These are phyloP conservation scores for Serendipita sp. DNA, from an alignment of 1,284 basidiomycete species.

Conservation along the genomic window DNA sequence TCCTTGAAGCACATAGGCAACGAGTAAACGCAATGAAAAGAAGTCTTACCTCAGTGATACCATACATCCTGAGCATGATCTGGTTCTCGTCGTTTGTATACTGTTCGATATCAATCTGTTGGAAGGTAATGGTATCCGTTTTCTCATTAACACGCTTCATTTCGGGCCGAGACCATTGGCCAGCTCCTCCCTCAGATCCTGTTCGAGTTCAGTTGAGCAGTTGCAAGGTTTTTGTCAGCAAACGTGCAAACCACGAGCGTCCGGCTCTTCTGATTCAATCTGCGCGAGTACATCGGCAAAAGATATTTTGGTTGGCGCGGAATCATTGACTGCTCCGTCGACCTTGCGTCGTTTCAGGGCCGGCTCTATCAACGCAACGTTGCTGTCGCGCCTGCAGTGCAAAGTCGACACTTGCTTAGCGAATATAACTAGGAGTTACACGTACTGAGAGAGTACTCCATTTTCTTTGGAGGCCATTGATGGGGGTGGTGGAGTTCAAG, in stretches of 20 bases:
- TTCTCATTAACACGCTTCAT: constrained; percentile 42
- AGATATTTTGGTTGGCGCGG: constrained; percentile 27
- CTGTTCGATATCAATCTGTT: constrained; percentile 87
- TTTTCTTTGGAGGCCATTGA: neutral
- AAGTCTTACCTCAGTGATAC: constrained; percentile 61
- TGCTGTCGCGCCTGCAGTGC: neutral
- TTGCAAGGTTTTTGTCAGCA: neutral
- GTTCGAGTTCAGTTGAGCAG: constrained; percentile 7
- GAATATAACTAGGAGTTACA: neutral
- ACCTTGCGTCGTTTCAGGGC: neutral
- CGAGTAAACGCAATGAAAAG: neutral
- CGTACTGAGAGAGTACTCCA: neutral
- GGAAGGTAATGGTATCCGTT: constrained; percentile 63
- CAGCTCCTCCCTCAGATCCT: constrained; percentile 61
- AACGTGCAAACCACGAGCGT: constrained; percentile 27
- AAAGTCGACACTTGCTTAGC: neutral
- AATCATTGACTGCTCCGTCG: neutral
- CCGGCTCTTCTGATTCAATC: constrained; percentile 53
- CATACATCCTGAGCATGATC: constrained; percentile 63
- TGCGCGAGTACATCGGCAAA: constrained; percentile 69
- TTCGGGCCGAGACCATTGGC: constrained; percentile 63
- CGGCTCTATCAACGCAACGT: neutral
- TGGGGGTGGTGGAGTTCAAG: constrained; percentile 1
- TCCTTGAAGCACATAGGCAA: constrained; percentile 28
- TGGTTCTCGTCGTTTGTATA: constrained; percentile 37